Percentiles rank a stretch among this genome's conserved stretches.
Evolutionary conservation across 208 protist genomes (phyloP).

Genomic region (Wallacemonas sp.): DNA sequence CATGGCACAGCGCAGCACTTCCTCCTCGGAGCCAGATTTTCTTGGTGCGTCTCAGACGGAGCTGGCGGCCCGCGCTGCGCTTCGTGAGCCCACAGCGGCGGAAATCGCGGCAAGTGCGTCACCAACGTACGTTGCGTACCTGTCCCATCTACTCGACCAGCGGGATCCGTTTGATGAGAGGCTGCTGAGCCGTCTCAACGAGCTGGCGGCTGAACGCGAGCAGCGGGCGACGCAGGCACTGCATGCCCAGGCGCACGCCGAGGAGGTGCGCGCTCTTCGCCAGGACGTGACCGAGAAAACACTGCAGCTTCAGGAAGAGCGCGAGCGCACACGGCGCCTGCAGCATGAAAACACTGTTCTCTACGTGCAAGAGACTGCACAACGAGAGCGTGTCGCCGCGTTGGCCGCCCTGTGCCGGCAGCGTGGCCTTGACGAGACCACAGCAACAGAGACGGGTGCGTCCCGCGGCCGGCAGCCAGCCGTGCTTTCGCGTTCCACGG

Average conservation of each 20-base stretch:
- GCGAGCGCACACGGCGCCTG: constrained; percentile 53
- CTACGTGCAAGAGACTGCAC: constrained; percentile 36
- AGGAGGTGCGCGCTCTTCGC: constrained; percentile 32
- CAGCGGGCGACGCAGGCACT: constrained; percentile 20
- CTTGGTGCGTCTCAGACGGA: too few species aligned
- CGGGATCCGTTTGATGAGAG: constrained; percentile 9
- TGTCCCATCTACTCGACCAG: constrained; percentile 25
- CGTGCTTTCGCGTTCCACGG: background rate
- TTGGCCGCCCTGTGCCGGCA: constrained; percentile 34
- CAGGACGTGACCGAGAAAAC: constrained; percentile 35
- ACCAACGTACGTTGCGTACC: constrained; percentile 26
- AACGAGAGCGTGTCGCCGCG: constrained; percentile 28
- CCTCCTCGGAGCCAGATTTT: too few species aligned
- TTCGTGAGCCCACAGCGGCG: constrained; percentile 8
- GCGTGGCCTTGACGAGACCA: constrained; percentile 12
- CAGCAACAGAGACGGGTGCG: background rate
- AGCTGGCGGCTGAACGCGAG: constrained; percentile 11
- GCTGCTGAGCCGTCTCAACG: constrained; percentile 6
- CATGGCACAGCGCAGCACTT: too few species aligned
- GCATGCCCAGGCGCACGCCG: constrained; percentile 22
- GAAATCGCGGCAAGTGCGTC: constrained; percentile 27
- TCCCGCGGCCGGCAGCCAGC: background rate
- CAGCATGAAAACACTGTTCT: constrained; percentile 66
- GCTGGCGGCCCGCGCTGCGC: background rate
- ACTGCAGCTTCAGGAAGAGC: constrained; percentile 65